A percentile compares a stretch with the other conserved stretches of the same genome.
Evolutionary conservation across 176 grass and related monocot genomes (phyloP).

Genomic region (Carex parvula): DNA sequence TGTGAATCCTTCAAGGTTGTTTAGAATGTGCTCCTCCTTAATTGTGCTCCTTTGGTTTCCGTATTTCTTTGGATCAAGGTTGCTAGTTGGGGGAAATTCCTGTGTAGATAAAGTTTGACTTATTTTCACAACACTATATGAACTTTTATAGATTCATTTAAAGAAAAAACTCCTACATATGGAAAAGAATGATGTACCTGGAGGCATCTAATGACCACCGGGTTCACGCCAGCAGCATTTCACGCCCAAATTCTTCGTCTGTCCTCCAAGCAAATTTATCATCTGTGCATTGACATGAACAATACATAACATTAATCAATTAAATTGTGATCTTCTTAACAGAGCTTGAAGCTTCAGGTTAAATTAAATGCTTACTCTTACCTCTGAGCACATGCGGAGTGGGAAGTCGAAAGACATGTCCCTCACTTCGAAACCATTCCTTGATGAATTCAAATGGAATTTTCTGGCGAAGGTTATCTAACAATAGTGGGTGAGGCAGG

Average conservation of each 20-base stretch:
- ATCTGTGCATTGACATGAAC: slow-evolving; percentile 25
- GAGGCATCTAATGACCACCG: slow-evolving; percentile 59
- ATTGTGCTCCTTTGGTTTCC: slow-evolving; percentile 84
- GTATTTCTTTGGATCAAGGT: slow-evolving; percentile 54
- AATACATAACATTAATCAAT: not conserved
- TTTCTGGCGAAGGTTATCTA: slow-evolving; percentile 40
- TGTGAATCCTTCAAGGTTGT: slow-evolving; percentile 54
- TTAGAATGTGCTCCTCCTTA: slow-evolving; percentile 51
- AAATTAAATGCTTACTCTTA: slow-evolving; percentile 8
- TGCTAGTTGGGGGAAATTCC: slow-evolving; percentile 76
- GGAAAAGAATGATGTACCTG: slow-evolving; percentile 34
- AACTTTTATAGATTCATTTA: not conserved
- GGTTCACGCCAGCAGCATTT: slow-evolving; percentile 91
- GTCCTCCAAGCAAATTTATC: slow-evolving; percentile 69
- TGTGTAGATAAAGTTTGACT: slow-evolving; percentile 4
- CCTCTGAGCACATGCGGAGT: slow-evolving; percentile 68
- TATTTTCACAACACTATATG: not conserved
- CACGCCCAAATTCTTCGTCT: slow-evolving; percentile 78
- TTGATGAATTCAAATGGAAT: slow-evolving; percentile 55
- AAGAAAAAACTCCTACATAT: not conserved
- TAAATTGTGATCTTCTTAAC: too few relatives aligned
- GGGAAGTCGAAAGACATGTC: slow-evolving; percentile 51
- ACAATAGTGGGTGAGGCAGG: slow-evolving; percentile 27
- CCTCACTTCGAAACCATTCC: slow-evolving; percentile 46
- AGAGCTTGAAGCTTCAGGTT: too few relatives aligned